Conservation (phyloP, 768 basidiomycete genomes). For the Leccinum barrowsii region DNA sequence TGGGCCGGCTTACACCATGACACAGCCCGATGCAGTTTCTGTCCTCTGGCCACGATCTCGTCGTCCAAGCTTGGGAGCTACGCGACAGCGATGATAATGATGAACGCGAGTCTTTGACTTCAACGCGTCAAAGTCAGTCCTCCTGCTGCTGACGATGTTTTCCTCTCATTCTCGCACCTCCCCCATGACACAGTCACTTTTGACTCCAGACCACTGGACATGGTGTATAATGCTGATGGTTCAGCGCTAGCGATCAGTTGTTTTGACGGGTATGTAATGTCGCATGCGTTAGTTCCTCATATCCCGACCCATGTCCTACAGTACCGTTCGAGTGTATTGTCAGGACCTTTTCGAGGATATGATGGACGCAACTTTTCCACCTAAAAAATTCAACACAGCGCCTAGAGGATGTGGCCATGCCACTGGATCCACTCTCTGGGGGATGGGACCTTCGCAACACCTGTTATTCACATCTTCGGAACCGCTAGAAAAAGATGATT, state of each 20-base stretch:
- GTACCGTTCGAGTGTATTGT: slow-evolving; percentile 21
- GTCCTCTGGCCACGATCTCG: slow-evolving; percentile 47
- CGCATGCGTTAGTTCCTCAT: background rate
- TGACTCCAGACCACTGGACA: slow-evolving; percentile 36
- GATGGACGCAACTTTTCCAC: slow-evolving; percentile 12
- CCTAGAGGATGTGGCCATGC: slow-evolving; percentile 23
- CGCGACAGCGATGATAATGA: slow-evolving; percentile 19
- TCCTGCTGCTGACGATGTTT: background rate
- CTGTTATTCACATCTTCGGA: slow-evolving; percentile 58
- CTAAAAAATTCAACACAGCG: slow-evolving; percentile 13
- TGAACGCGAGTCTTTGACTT: slow-evolving; percentile 7
- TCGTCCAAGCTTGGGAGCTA: slow-evolving; percentile 42
- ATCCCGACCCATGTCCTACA: slow-evolving; percentile 5
- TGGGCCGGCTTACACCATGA: slow-evolving; percentile 4
- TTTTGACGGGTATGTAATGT: slow-evolving; percentile 25
- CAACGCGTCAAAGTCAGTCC: slow-evolving; percentile 17
- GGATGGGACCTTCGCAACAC: slow-evolving; percentile 35
- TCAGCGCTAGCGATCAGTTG: slow-evolving; percentile 37
- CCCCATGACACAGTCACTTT: slow-evolving; percentile 18
- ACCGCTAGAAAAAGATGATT: slow-evolving; percentile 23
- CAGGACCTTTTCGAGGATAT: slow-evolving; percentile 23
- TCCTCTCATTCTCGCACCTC: slow-evolving; percentile 1
- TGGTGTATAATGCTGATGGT: slow-evolving; percentile 43
- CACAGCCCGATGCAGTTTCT: slow-evolving; percentile 39
- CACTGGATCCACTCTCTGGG: slow-evolving; percentile 54